phyloP scores from a whole-genome alignment of 2,329 filamentous ascomycete species.

The Arthrocladium fulminans region DNA sequence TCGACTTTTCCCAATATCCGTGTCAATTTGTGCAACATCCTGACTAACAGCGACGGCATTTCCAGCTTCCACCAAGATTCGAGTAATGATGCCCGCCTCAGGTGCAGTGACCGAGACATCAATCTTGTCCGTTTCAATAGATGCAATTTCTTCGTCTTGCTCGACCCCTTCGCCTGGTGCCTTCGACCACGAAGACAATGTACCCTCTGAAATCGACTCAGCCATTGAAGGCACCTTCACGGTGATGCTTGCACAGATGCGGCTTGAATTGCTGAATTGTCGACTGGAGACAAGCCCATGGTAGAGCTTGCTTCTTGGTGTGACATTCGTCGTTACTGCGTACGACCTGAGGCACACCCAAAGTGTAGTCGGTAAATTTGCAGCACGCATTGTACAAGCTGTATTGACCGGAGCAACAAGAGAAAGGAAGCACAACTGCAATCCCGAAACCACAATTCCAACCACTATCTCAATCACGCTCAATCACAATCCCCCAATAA shows the following conservation, averaged over 20 bases:
- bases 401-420: too few species aligned
- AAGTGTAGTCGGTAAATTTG: too few species aligned
- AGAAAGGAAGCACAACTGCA: too few species aligned
- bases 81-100: conserved; percentile 80
- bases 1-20: conserved; percentile 48
- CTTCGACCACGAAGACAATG: conserved; percentile 90
- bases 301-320: too few species aligned
- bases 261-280: conserved; percentile 22
- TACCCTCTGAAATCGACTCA: conserved; percentile 96
- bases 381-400: too few species aligned
- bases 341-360: too few species aligned
- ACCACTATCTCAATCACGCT: too few species aligned
- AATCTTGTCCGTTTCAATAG: conserved; percentile 99
- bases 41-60: conserved; percentile 93
- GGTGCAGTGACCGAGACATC: conserved; percentile 95
- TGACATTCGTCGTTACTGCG: too few species aligned
- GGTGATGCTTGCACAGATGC: conserved; percentile 57
- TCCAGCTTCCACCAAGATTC: conserved; percentile 84
- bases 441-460: too few species aligned
- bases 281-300: too few species aligned
- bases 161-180: conserved; percentile 88
- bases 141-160: conserved; percentile 94
- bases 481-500: too few species aligned
- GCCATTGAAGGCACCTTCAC: conserved; percentile 98
- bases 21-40: conserved; percentile 76